Evolutionary conservation across 2,329 filamentous ascomycete genomes (phyloP).

Genomic region (Onygenales sp.): DNA sequence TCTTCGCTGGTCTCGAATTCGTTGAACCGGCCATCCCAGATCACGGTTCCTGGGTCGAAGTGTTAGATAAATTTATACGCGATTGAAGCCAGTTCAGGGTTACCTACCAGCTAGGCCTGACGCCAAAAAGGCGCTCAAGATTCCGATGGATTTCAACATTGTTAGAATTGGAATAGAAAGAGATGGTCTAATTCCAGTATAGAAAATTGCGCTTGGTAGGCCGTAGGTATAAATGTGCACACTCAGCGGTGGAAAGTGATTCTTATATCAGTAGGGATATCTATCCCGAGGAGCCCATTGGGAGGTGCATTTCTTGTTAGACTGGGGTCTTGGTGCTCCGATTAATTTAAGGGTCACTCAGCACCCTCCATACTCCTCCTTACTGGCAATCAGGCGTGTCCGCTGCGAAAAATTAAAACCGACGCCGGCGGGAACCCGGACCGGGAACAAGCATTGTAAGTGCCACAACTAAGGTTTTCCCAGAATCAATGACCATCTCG

Average conservation of each 20-base stretch:
- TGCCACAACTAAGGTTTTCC: background rate
- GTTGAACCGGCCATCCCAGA: slow-evolving; percentile 61
- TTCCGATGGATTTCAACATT: background rate
- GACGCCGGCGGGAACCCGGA: background rate
- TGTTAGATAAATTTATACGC: background rate
- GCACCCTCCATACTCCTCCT: too few species aligned
- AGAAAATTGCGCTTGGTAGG: too few species aligned
- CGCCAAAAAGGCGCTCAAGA: background rate
- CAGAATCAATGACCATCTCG: background rate
- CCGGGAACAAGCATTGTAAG: background rate
- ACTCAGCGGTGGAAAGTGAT: background rate
- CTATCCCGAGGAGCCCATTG: background rate
- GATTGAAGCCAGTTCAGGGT: background rate
- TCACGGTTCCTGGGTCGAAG: slow-evolving; percentile 35
- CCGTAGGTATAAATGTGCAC: background rate
- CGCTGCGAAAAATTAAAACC: background rate
- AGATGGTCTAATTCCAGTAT: too few species aligned
- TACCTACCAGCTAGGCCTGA: background rate
- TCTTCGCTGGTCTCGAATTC: slow-evolving; percentile 45
- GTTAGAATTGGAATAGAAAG: background rate
- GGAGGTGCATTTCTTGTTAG: background rate
- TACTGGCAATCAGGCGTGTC: too few species aligned
- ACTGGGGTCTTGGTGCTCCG: background rate
- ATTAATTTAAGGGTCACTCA: background rate
- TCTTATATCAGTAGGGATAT: background rate